Percentiles rank a stretch among this genome's conserved stretches.
Evolutionary conservation across 148 eudicot species (phyloP).

Genomic region (Camellia japonica): DNA sequence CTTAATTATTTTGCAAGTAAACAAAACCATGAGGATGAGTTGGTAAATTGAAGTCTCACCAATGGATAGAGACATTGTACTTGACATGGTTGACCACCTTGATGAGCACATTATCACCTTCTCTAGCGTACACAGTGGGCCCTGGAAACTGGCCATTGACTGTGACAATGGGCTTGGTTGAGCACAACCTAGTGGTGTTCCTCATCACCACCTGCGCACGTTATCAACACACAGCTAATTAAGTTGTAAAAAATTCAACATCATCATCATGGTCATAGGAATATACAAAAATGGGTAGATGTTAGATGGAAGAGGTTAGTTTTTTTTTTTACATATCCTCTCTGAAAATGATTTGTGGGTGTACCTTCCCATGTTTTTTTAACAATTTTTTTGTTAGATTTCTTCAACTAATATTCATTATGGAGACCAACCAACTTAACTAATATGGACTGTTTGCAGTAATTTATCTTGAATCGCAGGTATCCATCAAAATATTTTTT

Average conservation of each 20-base stretch:
- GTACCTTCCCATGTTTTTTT: slow-evolving; percentile 6
- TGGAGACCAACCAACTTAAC: not conserved
- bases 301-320: not conserved
- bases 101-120: slow-evolving; percentile 50
- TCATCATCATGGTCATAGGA: not conserved
- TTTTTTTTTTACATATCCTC: not conserved
- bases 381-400: not conserved
- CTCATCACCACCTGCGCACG: slow-evolving; percentile 44
- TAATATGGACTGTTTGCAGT: not conserved
- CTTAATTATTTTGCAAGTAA: not conserved
- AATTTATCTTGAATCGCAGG: too few relatives aligned
- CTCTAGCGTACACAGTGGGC: slow-evolving; percentile 51
- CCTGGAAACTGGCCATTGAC: slow-evolving; percentile 53
- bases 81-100: slow-evolving; percentile 49
- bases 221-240: not conserved
- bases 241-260: not conserved
- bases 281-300: not conserved
- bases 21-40: not conserved
- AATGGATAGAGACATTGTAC: slow-evolving; percentile 54
- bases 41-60: slow-evolving; percentile 27
- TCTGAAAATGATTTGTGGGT: not conserved
- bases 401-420: not conserved
- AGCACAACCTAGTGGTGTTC: slow-evolving; percentile 41
- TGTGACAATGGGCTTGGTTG: slow-evolving; percentile 45
- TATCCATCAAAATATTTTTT: too few relatives aligned